Evolutionary conservation across 805 yeast species (phyloP).

Genomic region (Metschnikowia dekortorum): DNA sequence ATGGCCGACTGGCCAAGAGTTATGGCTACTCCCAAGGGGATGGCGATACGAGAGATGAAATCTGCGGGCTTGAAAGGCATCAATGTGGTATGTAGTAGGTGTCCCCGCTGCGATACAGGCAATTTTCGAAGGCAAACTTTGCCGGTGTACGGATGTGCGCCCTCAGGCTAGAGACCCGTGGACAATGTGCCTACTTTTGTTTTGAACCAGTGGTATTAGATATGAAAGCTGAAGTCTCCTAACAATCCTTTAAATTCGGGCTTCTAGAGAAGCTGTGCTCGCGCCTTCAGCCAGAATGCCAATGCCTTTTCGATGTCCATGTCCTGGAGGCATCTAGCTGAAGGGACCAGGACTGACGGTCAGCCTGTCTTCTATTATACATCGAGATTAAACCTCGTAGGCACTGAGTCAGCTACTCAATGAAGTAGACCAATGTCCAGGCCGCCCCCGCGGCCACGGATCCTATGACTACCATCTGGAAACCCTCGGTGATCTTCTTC

Average conservation of each 20-base stretch:
- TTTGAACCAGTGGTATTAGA: not conserved
- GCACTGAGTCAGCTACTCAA: slow-evolving; percentile 39
- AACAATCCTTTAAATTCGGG: not conserved
- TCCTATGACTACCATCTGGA: slow-evolving; percentile 91
- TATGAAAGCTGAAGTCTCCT: not conserved
- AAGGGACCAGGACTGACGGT: not conserved
- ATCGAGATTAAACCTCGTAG: slow-evolving; percentile 1
- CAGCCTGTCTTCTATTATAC: slow-evolving; percentile 3
- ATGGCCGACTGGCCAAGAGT: slow-evolving; percentile 76
- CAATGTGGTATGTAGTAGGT: not conserved
- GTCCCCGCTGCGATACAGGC: not conserved
- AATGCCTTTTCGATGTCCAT: not conserved
- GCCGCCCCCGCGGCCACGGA: slow-evolving; percentile 98
- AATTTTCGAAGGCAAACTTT: slow-evolving; percentile 1
- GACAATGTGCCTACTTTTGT: not conserved
- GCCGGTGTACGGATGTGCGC: slow-evolving; percentile 9
- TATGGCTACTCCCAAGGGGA: slow-evolving; percentile 66
- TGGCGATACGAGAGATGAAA: slow-evolving; percentile 46
- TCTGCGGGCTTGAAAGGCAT: slow-evolving; percentile 32
- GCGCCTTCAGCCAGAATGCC: not conserved
- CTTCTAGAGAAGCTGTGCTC: not conserved
- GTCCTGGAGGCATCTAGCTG: not conserved
- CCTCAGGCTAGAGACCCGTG: no score
- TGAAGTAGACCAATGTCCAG: slow-evolving; percentile 80
- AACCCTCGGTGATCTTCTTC: slow-evolving; percentile 69